Percentiles rank a stretch among this genome's conserved stretches.
phyloP scores from a whole-genome alignment of 2,329 filamentous ascomycete species.

The Aspergillus calidoustus region DNA sequence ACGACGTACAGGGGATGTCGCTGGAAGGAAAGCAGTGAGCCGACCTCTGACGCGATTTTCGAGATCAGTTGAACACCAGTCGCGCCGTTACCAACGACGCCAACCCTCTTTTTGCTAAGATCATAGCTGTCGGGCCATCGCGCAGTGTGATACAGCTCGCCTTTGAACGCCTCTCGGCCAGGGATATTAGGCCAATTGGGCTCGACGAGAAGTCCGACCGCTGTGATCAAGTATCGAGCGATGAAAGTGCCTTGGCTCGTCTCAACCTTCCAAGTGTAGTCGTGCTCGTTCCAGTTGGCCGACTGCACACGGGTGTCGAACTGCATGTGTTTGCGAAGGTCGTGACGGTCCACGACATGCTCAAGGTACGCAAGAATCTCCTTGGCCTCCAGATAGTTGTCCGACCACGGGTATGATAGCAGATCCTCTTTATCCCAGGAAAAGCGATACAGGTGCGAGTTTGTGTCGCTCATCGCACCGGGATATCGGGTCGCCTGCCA shows the following conservation, averaged over 20 bases:
- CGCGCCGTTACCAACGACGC: constrained; percentile 47
- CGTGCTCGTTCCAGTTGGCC: constrained; percentile 39
- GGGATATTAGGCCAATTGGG: constrained; percentile 44
- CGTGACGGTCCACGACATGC: constrained; percentile 37
- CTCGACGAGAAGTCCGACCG: constrained; percentile 45
- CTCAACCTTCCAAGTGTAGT: constrained; percentile 36
- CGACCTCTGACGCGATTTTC: constrained; percentile 32
- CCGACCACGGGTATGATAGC: constrained; percentile 40
- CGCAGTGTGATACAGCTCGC: constrained; percentile 46
- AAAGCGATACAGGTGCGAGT: constrained; percentile 50
- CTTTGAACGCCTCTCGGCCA: constrained; percentile 45
- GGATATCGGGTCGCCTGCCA: constrained; percentile 56
- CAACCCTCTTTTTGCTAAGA: constrained; percentile 38
- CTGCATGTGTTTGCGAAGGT: constrained; percentile 43
- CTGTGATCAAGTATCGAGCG: constrained; percentile 42
- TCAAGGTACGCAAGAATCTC: constrained; percentile 42
- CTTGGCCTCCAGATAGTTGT: constrained; percentile 41
- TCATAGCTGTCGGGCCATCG: not conserved
- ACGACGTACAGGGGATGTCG: constrained; percentile 44
- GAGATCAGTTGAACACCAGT: constrained; percentile 35
- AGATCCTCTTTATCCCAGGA: constrained; percentile 29
- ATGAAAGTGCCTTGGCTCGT: constrained; percentile 31
- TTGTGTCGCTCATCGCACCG: constrained; percentile 54
- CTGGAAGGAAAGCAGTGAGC: constrained; percentile 38
- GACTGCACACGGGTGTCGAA: constrained; percentile 46